These are phyloP conservation scores for Alnus glutinosa DNA, from an alignment of 306 rosid species.

Conservation along the genomic window DNA sequence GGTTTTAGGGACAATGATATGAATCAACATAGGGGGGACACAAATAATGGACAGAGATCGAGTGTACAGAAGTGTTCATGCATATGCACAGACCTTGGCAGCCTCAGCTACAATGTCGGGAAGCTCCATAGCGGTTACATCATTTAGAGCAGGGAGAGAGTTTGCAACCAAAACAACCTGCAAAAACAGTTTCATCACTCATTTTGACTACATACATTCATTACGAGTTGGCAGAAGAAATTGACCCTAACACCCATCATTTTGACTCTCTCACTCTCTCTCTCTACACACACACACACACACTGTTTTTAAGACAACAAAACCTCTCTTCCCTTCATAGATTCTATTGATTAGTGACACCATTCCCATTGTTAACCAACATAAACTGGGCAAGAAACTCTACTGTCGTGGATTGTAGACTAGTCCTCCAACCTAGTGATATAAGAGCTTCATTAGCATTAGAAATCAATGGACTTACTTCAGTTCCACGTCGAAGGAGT, in stretches of 20 bases:
- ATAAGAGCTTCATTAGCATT: slow-evolving; percentile 13
- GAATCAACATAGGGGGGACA: slow-evolving; percentile 10
- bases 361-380: neutral
- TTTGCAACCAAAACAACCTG: slow-evolving; percentile 98
- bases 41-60: slow-evolving; percentile 8
- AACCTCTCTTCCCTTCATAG: neutral
- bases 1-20: slow-evolving; percentile 5
- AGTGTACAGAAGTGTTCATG: neutral
- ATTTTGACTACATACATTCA: slow-evolving; percentile 11
- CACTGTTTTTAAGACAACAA: neutral
- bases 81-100: slow-evolving; percentile 73
- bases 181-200: slow-evolving; percentile 19
- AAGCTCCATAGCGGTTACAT: slow-evolving; percentile 94
- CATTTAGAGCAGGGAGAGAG: slow-evolving; percentile 94
- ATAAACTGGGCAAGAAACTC: slow-evolving; percentile 1
- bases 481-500: slow-evolving; percentile 93
- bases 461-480: slow-evolving; percentile 51
- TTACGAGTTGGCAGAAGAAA: neutral
- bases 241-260: neutral
- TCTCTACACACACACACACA: too few species aligned
- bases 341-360: neutral
- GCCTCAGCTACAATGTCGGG: slow-evolving; percentile 98
- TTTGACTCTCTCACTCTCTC: neutral
- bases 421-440: neutral
- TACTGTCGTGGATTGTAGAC: neutral